Evolutionary conservation across 2,329 filamentous ascomycete genomes (phyloP), one percentile per base, ranked within the genome.

Genomic region (Ophiostoma australiae): DNA sequence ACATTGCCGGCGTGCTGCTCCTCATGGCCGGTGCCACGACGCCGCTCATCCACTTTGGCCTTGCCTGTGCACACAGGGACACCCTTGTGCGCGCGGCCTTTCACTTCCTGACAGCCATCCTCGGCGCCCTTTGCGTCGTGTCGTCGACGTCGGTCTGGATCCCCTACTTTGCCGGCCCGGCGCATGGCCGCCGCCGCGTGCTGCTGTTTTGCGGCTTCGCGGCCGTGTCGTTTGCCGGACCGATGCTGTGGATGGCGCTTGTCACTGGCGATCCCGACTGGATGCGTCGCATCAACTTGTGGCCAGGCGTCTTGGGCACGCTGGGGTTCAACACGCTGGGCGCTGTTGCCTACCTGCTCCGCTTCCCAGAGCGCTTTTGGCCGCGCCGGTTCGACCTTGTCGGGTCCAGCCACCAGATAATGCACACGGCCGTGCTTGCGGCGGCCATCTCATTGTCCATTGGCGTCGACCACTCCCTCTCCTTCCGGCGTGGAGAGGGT

Each of bases 11-110:
- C 8, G 86, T 90, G 63, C 82, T 90, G 2, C 79, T 86, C 7
- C 77, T 90, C 72, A 89, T 89, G 78, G 90, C 86, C 85, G 84
- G 85, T 4, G 84, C 84, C 72, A 88, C 86, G 67, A 80, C 89
- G 7, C 87, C 87, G 4, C 83, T 85, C 1, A 79, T 89, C n/a
- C 86, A 85, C 75, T 86, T 86, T 75, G 82, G 80, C 3, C 86
- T 88, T 73, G 80, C 80, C 31, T 73, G 72, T 41, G 67, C 13
- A 11, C 15, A 68, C 73, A 80, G 7, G 6, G 23, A 11, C 52
- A 13, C 3, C 10, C 11, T 17, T 8, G 52, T 58, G 52, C 52
- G 52, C n/a, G 17, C 15, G 52, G 11, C 23, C 10, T 58, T 58
- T 17, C 52, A 58, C 8, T 5, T 15, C 10, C 8, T 5, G 15